phyloP scores from a whole-genome alignment of 2,329 filamentous ascomycete species.

The Aspergillus quadrilineatus region DNA sequence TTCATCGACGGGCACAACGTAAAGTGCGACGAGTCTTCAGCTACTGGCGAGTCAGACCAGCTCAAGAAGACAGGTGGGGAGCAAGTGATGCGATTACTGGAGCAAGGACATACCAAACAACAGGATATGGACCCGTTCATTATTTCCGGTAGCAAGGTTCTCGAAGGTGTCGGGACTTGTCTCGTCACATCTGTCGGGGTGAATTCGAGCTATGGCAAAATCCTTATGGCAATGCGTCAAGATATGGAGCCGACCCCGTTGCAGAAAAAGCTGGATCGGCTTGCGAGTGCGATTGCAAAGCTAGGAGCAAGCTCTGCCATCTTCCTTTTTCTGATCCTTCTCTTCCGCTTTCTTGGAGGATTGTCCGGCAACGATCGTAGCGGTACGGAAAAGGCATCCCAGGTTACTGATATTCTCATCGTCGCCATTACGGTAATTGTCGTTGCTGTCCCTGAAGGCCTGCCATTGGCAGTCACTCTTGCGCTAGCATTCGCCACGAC shows the following conservation, averaged over 20 bases:
- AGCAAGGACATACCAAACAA: conserved; percentile 61
- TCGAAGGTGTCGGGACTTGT: conserved; percentile 74
- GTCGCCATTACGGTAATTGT: conserved; percentile 74
- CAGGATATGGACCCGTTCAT: conserved; percentile 67
- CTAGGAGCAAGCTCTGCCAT: conserved; percentile 63
- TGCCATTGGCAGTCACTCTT: conserved; percentile 71
- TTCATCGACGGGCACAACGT: conserved; percentile 65
- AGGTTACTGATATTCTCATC: conserved; percentile 71
- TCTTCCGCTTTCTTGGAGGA: conserved; percentile 76
- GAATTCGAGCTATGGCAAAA: conserved; percentile 71
- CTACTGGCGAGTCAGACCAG: conserved; percentile 73
- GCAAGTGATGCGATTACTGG: conserved; percentile 65
- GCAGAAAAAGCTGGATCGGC: conserved; percentile 69
- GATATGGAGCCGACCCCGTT: conserved; percentile 72
- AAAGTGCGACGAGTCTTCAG: conserved; percentile 72
- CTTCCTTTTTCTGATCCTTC: conserved; percentile 76
- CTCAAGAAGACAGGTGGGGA: conserved; percentile 66
- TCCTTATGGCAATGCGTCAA: conserved; percentile 70
- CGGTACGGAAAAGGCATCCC: conserved; percentile 65
- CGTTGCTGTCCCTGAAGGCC: conserved; percentile 63
- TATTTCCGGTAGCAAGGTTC: conserved; percentile 73
- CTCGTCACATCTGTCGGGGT: conserved; percentile 71
- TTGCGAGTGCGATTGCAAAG: conserved; percentile 73
- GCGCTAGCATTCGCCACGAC: conserved; percentile 72
- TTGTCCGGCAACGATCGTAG: conserved; percentile 57